Evolutionary conservation across 192 early-diverging fungal species (phyloP).

Genomic region (Helicostylum pulchrum): DNA sequence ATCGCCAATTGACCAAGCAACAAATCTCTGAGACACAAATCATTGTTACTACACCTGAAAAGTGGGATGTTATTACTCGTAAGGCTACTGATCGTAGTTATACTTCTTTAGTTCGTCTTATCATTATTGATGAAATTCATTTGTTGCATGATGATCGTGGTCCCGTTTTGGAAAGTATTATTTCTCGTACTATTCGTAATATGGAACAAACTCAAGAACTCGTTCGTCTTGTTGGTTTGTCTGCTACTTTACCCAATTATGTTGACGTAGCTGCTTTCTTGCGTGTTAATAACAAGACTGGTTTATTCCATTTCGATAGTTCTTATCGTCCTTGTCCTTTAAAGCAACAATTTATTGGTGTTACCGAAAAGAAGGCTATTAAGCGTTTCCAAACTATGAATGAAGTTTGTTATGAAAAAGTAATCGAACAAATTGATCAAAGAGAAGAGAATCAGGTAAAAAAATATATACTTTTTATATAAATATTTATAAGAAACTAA

Average conservation of each 20-base stretch:
- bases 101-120: constrained; percentile 62
- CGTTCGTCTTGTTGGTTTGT: constrained; percentile 89
- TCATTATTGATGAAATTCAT: constrained; percentile 98
- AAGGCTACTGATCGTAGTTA: constrained; percentile 97
- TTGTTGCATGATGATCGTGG: constrained; percentile 96
- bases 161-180: constrained; percentile 91
- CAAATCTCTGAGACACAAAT: constrained; percentile 95
- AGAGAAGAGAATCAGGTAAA: constrained; percentile 64
- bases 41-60: constrained; percentile 98
- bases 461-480: no score
- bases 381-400: constrained; percentile 95
- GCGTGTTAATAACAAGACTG: constrained; percentile 75
- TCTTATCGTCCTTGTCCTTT: constrained; percentile 92
- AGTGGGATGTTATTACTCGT: constrained; percentile 98
- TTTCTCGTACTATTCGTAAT: constrained; percentile 78
- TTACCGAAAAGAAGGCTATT: constrained; percentile 95
- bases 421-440: constrained; percentile 76
- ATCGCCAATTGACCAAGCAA: constrained; percentile 94
- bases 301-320: constrained; percentile 93
- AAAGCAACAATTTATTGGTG: constrained; percentile 94
- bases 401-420: constrained; percentile 94
- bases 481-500: no score
- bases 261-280: constrained; percentile 92
- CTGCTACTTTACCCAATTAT: constrained; percentile 95
- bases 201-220: constrained; percentile 89